phyloP scores from a whole-genome alignment of 73 alveolate genomes.

The Halteria grandinella region DNA sequence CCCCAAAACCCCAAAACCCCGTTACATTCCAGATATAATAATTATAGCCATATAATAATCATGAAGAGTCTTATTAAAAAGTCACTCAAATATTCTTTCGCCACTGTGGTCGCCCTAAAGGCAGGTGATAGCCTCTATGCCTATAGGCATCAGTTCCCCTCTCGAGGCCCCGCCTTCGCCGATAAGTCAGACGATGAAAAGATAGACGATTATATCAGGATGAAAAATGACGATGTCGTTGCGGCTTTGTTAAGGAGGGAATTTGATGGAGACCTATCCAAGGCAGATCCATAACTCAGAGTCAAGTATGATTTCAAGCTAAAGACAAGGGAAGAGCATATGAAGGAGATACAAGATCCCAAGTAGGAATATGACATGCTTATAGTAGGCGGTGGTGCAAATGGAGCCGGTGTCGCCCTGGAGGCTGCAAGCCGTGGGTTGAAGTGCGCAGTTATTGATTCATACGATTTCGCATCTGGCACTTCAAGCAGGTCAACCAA shows the following conservation, averaged over 20 bases:
- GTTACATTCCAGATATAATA: too few relatives aligned
- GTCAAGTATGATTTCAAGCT: constrained; percentile 34
- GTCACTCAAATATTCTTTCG: constrained; percentile 14
- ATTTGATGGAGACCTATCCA: constrained; percentile 1
- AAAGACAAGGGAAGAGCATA: constrained; percentile 45
- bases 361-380: constrained; percentile 40
- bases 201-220: too few relatives aligned
- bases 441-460: constrained; percentile 76
- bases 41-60: neutral
- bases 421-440: constrained; percentile 91
- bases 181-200: too few relatives aligned
- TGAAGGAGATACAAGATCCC: constrained; percentile 24
- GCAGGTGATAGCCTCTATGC: constrained; percentile 27
- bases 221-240: too few relatives aligned
- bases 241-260: neutral
- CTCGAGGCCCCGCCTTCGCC: too few relatives aligned
- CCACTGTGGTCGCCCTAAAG: constrained; percentile 11
- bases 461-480: constrained; percentile 86
- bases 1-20: too few relatives aligned
- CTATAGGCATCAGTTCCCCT: too few relatives aligned
- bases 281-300: neutral
- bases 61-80: constrained; percentile 5
- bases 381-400: constrained; percentile 67
- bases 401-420: constrained; percentile 91
- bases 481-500: constrained; percentile 90